Base-by-base conservation (phyloP, 176 grass and related monocot species). In the Carex cristatella region DNA sequence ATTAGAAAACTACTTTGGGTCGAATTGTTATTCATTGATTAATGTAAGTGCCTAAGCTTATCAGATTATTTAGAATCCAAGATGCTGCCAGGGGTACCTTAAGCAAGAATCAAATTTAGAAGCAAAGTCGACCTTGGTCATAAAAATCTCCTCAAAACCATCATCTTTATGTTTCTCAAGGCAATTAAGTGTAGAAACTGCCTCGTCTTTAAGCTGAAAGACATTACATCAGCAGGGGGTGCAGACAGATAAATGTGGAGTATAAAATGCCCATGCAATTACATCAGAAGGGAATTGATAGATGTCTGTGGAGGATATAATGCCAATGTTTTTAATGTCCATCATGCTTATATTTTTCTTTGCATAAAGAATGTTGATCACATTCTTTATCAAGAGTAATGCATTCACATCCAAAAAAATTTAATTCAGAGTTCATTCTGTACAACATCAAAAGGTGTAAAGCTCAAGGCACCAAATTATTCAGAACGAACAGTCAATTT, bases 91-190 rank as follows among this genome's bases (percentile, higher is more conserved):
- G 18, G 65, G 42, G 55, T 92, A 98, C 96, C 96, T 95, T 63
- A 95, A 83, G 48, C 93, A 95, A 89, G 80, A 94, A 85, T 98
- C 96, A 14, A 98, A 98, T 76, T 98, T 95, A 67, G 96, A 86
- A 89, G 89, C 80, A 84, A 98, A 88, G 69, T 94, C 96, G 83
- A 95, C 88, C 68, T 94, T 98, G 77, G 91, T 95, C 87, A 95
- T 92, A 83, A 98, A 98, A 60, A 95, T 85, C 83, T 98, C 93
- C 84, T 94, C 93, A 91, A 99, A 92, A 61, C 91, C 93, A 88
- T 87, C 91, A 85, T 90, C 88, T 85, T 73, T 94, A 69, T 85
- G 91, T 87, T 94, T 99, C 86, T 93, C 91, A 44, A 95, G 85
- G 83, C 90, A 92, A 84, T 63, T 84, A 88, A 92, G 89, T 4